Conservation (phyloP, 129 eudicot genomes). For the Helianthus annuus region DNA sequence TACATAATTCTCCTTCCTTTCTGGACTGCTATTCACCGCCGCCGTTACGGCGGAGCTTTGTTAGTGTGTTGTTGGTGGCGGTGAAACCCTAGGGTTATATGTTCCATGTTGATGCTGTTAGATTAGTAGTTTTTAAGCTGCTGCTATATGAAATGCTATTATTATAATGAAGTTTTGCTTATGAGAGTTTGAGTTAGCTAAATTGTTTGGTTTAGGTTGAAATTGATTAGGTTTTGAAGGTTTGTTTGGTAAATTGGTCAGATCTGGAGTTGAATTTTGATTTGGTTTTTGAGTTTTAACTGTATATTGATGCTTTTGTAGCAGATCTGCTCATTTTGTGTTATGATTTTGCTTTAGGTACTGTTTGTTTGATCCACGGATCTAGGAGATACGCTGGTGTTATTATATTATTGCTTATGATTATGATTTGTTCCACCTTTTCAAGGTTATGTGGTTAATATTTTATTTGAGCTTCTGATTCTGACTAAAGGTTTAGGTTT, state of each 20-base stretch:
- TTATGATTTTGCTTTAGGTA: constrained; percentile 1
- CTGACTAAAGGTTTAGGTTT: not conserved
- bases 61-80: not conserved
- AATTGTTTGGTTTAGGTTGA: constrained; percentile 18
- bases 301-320: not conserved
- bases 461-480: not conserved
- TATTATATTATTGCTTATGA: not conserved
- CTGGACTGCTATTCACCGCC: not conserved
- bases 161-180: not conserved
- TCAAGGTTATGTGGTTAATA: constrained; percentile 7
- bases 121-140: not conserved
- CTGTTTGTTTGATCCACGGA: constrained; percentile 4
- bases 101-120: not conserved
- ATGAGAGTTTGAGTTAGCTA: constrained; percentile 2
- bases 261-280: constrained; percentile 31
- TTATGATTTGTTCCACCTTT: not conserved
- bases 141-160: not conserved
- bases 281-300: not conserved
- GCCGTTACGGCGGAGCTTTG: not conserved
- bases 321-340: constrained; percentile 4
- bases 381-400: not conserved
- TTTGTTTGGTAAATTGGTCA: not conserved
- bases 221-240: constrained; percentile 3
- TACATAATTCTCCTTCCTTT: no score
- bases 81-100: not conserved